phyloP scores from a whole-genome alignment of 257 asterid species.

The Solanum appendiculatum region DNA sequence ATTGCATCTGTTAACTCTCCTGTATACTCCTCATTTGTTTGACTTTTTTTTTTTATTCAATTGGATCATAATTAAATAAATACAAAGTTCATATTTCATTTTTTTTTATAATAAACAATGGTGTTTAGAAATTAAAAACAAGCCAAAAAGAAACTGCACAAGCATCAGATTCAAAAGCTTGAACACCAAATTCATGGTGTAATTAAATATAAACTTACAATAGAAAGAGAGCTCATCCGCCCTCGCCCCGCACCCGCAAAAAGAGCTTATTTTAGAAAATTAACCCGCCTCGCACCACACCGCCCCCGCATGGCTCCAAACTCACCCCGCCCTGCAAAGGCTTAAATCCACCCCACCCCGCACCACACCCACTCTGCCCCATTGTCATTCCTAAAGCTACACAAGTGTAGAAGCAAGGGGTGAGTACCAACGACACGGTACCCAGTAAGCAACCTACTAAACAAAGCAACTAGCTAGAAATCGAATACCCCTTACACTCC shows the following conservation, averaged over 20 bases:
- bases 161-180: not conserved
- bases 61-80: too few relatives aligned
- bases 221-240: not conserved
- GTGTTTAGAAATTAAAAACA: not conserved
- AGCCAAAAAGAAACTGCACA: not conserved
- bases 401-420: too few relatives aligned
- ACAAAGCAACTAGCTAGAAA: too few relatives aligned
- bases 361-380: too few relatives aligned
- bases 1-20: not conserved
- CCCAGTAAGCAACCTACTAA: too few relatives aligned
- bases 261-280: not conserved
- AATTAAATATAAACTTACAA: not conserved
- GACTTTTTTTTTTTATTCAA: not conserved
- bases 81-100: too few relatives aligned
- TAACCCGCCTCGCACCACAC: not conserved
- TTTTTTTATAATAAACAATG: too few relatives aligned
- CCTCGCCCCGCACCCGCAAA: not conserved
- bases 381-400: too few relatives aligned
- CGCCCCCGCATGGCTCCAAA: not conserved
- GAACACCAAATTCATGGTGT: too few relatives aligned
- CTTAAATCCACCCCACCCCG: too few relatives aligned
- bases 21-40: not conserved
- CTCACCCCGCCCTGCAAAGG: not conserved
- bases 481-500: too few relatives aligned
- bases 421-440: too few relatives aligned